Percentiles rank a stretch among this genome's conserved stretches.
Conservation (phyloP, 257 asterid species). For the Leonotis leonurus region DNA sequence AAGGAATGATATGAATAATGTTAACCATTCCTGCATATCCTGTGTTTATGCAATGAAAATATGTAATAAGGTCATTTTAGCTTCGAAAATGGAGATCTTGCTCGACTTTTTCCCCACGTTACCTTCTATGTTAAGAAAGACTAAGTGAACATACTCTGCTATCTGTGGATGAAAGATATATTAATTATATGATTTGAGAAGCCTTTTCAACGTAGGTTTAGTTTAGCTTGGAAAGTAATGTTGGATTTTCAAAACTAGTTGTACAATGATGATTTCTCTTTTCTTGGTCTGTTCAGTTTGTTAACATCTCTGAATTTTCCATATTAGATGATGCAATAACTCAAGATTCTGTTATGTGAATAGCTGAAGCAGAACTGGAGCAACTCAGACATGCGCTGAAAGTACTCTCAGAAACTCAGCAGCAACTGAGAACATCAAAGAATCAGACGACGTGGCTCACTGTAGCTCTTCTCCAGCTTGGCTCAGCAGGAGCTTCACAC, state of each 20-base stretch:
- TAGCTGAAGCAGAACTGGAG: slow-evolving; percentile 69
- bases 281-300: neutral
- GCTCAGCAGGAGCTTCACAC: slow-evolving; percentile 39
- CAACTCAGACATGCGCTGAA: slow-evolving; percentile 74
- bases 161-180: neutral
- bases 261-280: neutral
- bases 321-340: neutral
- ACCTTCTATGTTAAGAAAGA: neutral
- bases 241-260: no score
- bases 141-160: neutral
- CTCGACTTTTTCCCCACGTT: neutral
- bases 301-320: neutral
- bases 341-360: neutral
- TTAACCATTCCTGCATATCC: neutral
- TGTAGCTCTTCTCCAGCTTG: slow-evolving; percentile 67
- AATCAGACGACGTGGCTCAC: slow-evolving; percentile 77
- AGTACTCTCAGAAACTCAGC: slow-evolving; percentile 77
- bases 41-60: neutral
- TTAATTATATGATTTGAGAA: neutral
- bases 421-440: slow-evolving; percentile 61
- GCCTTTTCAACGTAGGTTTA: neutral
- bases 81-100: neutral
- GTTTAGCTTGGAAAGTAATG: neutral
- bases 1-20: neutral
- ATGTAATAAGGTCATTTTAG: neutral